Conservation (phyloP, 176 grass and related monocot species). For the Luzula sylvatica region DNA sequence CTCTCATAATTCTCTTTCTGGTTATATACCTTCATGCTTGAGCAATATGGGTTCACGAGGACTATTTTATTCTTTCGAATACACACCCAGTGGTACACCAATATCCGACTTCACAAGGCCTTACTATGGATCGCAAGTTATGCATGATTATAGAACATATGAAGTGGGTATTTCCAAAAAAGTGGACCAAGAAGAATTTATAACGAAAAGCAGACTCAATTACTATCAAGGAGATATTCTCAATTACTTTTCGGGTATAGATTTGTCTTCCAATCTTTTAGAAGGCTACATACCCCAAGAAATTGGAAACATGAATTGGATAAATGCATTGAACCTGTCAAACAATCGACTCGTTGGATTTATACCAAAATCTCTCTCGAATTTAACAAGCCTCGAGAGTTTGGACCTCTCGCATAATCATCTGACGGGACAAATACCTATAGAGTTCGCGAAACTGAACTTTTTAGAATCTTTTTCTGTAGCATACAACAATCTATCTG, state of each 20-base stretch:
- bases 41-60: constrained; percentile 11
- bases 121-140: background rate
- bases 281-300: constrained; percentile 22
- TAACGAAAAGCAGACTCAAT: constrained; percentile 14
- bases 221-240: constrained; percentile 14
- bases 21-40: constrained; percentile 20
- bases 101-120: background rate
- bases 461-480: constrained; percentile 18
- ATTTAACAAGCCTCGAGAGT: constrained; percentile 7
- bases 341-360: constrained; percentile 12
- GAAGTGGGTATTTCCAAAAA: background rate
- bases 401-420: constrained; percentile 19
- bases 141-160: background rate
- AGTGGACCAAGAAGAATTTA: constrained; percentile 16
- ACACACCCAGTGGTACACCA: background rate
- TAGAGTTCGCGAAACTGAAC: constrained; percentile 1
- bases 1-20: constrained; percentile 23
- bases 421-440: constrained; percentile 18
- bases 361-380: constrained; percentile 10
- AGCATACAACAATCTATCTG: constrained; percentile 31
- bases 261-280: constrained; percentile 22
- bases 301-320: constrained; percentile 18
- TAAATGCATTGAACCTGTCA: constrained; percentile 19
- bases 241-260: background rate
- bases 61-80: constrained; percentile 7